Conservation (phyloP, 768 basidiomycete species). For the Calvatia gigantea region DNA sequence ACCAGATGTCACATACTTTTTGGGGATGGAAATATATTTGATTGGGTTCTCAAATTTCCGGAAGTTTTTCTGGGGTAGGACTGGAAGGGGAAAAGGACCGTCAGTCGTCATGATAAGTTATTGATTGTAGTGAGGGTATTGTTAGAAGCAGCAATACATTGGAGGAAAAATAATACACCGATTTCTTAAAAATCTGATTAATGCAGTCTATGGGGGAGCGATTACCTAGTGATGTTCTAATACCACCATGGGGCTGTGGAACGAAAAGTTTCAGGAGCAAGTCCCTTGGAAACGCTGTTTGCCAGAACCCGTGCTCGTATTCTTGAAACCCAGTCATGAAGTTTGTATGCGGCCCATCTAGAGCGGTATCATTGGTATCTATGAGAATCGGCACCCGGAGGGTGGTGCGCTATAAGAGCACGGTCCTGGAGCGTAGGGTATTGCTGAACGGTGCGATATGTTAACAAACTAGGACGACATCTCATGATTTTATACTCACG, state of each 20-base stretch:
- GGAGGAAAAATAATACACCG: constrained; percentile 9
- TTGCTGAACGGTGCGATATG: constrained; percentile 5
- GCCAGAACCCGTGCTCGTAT: not conserved
- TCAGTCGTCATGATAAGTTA: not conserved
- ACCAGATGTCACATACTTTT: not conserved
- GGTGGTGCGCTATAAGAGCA: constrained; percentile 33
- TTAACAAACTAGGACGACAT: not conserved
- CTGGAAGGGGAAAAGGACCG: not conserved
- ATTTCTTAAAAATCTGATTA: constrained; percentile 11
- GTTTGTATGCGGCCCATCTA: constrained; percentile 4
- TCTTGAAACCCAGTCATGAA: constrained; percentile 1
- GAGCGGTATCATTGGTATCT: constrained; percentile 35
- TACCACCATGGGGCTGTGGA: not conserved
- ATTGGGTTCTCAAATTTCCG: not conserved
- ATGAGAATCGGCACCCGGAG: constrained; percentile 36
- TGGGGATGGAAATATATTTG: not conserved
- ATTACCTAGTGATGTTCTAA: constrained; percentile 1
- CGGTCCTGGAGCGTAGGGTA: constrained; percentile 32
- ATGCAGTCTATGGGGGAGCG: constrained; percentile 8
- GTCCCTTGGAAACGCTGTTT: not conserved
- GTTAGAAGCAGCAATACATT: constrained; percentile 2
- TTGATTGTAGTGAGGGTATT: constrained; percentile 10
- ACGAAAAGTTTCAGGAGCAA: not conserved
- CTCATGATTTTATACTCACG: constrained; percentile 39
- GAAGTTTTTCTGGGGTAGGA: too few relatives aligned